Base-by-base conservation (phyloP, 1,284 basidiomycete genomes). In the Puccinia horiana region DNA sequence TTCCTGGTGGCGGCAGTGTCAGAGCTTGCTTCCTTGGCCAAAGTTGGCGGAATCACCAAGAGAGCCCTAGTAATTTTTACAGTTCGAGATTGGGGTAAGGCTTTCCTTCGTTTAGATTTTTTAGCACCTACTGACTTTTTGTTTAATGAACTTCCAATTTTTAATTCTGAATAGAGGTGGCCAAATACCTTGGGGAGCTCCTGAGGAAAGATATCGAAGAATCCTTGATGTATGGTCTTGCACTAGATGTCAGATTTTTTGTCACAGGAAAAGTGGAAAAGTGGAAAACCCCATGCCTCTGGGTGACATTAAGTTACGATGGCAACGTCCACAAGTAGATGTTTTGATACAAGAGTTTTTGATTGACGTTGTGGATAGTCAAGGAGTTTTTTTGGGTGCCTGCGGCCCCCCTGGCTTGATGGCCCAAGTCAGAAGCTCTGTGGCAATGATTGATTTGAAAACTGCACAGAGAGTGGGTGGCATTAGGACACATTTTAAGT, bases 61-160 rank as follows among this genome's bases (percentile, higher is more conserved):
- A 56, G 73, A 56, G 72, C 72, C 32, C 65, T 56, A 52, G 73
- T 74, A 4, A 56, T 82, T n/a, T 82, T 69, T 67, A 37, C 61
- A 3, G 42, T 69, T 29, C 37, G 72, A 56, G 80, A 82, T 40
- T 82, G 72, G 73, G 80, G 80, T 82, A 56, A 76, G 80, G 32
- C 40, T 42, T 40, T 61, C n/a, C 61, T 61, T 61, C 2, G 5
- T n/a, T 26, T 44, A 44, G 0, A 23, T 56, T 11, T 23, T 18
- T 26, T 35, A 29, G 18, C n/a, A 58, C 18, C 37, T 44, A 35
- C 47, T 79, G 42, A 49, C 32, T 81, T 70, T 37, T 61, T 8
- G 20, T 70, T 42, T 29, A 16, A 37, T 35, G 56, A 0, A 23
- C 40, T 49, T 63, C n/a, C 35, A 18, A 32, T 11, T 35, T 26